Evolutionary conservation across 805 yeast genomes (phyloP).

Genomic region (Starmera quercuum): DNA sequence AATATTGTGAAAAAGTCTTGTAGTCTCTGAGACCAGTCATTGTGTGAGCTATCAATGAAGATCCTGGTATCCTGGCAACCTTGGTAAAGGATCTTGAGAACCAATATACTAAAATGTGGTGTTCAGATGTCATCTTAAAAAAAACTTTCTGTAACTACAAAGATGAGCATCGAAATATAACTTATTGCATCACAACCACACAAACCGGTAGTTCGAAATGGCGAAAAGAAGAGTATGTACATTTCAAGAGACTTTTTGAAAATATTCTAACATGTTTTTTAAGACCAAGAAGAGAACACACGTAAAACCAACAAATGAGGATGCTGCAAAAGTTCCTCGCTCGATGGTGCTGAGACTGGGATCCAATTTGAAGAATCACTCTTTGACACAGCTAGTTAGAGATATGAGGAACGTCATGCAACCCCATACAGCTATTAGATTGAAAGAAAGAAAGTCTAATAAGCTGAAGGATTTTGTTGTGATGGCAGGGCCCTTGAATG

Average conservation of each 20-base stretch:
- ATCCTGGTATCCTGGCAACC: too few species aligned
- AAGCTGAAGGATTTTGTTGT: constrained; percentile 88
- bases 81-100: too few species aligned
- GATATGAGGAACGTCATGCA: constrained; percentile 90
- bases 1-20: too few species aligned
- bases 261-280: constrained; percentile 8
- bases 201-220: constrained; percentile 30
- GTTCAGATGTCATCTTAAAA: constrained; percentile 21
- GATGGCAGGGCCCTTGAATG: constrained; percentile 98
- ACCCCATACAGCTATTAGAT: constrained; percentile 89
- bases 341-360: constrained; percentile 94
- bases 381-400: constrained; percentile 74
- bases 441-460: constrained; percentile 81
- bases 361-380: constrained; percentile 64
- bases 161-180: background rate
- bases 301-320: constrained; percentile 55
- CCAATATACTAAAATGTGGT: too few species aligned
- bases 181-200: background rate
- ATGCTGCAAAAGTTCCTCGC: constrained; percentile 67
- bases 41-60: too few species aligned
- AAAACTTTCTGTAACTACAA: background rate
- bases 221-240: constrained; percentile 43
- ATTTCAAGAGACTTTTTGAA: background rate
- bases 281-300: constrained; percentile 84
- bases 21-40: too few species aligned